Evolutionary conservation across 306 rosid species (phyloP).

Genomic region (Trichosanthes cucumerina): DNA sequence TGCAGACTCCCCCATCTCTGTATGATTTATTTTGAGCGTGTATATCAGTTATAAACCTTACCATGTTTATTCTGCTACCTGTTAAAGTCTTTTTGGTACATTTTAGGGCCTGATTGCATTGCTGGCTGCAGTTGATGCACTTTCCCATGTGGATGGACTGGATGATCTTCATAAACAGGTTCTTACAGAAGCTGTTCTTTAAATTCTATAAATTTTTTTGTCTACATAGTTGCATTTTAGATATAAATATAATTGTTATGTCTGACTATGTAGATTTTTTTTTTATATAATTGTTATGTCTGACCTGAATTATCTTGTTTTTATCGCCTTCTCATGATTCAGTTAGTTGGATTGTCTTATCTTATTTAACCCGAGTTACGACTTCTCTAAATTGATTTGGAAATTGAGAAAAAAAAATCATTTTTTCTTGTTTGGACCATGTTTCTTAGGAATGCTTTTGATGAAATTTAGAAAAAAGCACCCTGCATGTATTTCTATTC

Average conservation of each 20-base stretch:
- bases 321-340: background rate
- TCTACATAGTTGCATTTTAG: background rate
- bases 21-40: conserved; percentile 26
- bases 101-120: conserved; percentile 75
- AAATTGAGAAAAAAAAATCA: background rate
- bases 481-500: too few relatives aligned
- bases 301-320: background rate
- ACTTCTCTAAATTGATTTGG: background rate
- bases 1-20: conserved; percentile 89
- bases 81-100: conserved; percentile 13
- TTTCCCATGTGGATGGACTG: conserved; percentile 54
- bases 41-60: background rate
- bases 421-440: background rate
- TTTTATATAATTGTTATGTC: background rate
- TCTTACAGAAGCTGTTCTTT: background rate
- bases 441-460: too few relatives aligned
- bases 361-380: too few relatives aligned
- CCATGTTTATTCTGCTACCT: conserved; percentile 7
- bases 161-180: conserved; percentile 69
- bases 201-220: background rate
- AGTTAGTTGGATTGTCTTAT: background rate
- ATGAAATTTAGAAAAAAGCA: too few relatives aligned
- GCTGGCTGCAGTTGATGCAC: conserved; percentile 79
- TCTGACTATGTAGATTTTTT: background rate
- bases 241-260: background rate